phyloP scores from a whole-genome alignment of 164 flowering plant species.

The Vitis cinerea region DNA sequence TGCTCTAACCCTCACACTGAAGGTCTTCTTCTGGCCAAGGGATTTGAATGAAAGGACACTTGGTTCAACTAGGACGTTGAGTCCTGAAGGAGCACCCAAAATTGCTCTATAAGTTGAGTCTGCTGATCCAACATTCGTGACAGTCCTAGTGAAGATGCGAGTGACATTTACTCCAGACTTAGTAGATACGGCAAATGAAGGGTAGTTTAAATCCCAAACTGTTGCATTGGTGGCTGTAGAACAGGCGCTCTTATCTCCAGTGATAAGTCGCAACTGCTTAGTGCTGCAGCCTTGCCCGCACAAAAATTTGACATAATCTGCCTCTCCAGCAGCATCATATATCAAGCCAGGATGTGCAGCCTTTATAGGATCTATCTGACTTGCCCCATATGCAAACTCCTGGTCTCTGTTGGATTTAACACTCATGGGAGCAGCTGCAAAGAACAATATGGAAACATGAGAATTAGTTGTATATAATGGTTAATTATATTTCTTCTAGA shows the following conservation, averaged over 20 bases:
- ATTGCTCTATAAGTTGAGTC: conserved; percentile 38
- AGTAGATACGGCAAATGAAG: conserved; percentile 39
- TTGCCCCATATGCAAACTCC: conserved; percentile 62
- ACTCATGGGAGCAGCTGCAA: conserved; percentile 50
- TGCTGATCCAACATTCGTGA: conserved; percentile 65
- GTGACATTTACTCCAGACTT: background rate
- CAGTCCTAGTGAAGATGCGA: conserved; percentile 41
- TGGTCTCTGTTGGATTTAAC: conserved; percentile 24
- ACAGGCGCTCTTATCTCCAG: conserved; percentile 43
- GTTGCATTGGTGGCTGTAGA: conserved; percentile 24
- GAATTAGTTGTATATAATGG: background rate
- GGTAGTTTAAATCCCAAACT: conserved; percentile 60
- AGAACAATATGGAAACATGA: background rate
- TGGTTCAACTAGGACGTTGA: conserved; percentile 42
- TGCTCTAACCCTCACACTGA: conserved; percentile 36
- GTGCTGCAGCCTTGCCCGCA: conserved; percentile 51
- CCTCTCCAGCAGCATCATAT: conserved; percentile 44
- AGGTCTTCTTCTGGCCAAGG: conserved; percentile 38
- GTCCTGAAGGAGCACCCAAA: conserved; percentile 19
- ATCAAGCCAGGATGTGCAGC: conserved; percentile 57
- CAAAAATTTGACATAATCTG: conserved; percentile 47
- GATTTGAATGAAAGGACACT: conserved; percentile 32
- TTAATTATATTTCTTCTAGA: no score
- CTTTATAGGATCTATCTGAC: conserved; percentile 50
- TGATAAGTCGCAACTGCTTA: conserved; percentile 22